These are phyloP conservation scores for Raddia distichophylla DNA, from an alignment of 176 grass and related monocot genomes.

Conservation along the genomic window DNA sequence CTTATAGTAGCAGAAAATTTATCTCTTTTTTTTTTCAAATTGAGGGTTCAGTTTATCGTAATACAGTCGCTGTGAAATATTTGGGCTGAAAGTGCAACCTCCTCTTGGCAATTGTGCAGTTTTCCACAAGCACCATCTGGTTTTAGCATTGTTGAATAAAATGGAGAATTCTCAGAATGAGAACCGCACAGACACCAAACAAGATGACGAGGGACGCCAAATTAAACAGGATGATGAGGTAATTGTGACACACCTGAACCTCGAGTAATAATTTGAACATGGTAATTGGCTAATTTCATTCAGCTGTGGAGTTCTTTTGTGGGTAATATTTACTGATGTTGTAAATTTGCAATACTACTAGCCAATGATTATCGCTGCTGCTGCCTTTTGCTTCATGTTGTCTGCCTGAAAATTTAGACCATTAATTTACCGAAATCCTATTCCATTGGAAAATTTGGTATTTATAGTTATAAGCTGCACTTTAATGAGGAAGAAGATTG, in stretches of 20 bases:
- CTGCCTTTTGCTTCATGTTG: not conserved
- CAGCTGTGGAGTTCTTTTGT: not conserved
- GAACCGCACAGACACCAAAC: constrained; percentile 49
- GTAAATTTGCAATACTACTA: not conserved
- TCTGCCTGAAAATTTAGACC: not conserved
- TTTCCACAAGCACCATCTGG: not conserved
- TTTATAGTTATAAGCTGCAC: too few relatives aligned
- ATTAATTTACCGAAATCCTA: not conserved
- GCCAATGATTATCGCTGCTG: constrained; percentile 3
- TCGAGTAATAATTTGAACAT: not conserved
- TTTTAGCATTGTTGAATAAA: constrained; percentile 34
- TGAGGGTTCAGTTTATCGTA: not conserved
- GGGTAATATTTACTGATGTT: not conserved
- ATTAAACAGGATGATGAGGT: constrained; percentile 86
- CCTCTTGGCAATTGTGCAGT: not conserved
- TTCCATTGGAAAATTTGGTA: not conserved
- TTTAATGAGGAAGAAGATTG: not conserved
- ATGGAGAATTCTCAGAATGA: constrained; percentile 80
- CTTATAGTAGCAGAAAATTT: too few relatives aligned
- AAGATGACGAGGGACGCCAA: constrained; percentile 66
- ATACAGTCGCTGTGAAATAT: not conserved
- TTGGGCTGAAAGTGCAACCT: not conserved
- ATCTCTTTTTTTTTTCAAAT: too few relatives aligned
- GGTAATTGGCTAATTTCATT: not conserved
- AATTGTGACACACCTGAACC: constrained; percentile 31